Base-by-base conservation (phyloP, 2,329 filamentous ascomycete species). In the Hyphodiscus sp. region DNA sequence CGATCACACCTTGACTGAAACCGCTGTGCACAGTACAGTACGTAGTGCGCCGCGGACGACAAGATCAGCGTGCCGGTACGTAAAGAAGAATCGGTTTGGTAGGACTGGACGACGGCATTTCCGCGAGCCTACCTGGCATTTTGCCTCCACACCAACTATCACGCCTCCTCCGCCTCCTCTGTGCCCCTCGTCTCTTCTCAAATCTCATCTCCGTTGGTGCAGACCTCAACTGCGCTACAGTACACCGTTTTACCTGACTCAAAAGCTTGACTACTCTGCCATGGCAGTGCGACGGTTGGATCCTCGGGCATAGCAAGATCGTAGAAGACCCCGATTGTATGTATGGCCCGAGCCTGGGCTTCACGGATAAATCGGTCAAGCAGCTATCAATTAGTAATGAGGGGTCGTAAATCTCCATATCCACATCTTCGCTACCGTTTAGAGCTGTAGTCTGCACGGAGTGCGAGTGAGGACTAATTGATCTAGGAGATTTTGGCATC, bases 201-300 rank as follows among this genome's bases (percentile, higher is more conserved):
- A 3, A 26, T 51, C 29, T 65, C 62, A 64, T 65, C 57, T 65
- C 63, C 62, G 62, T 55, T 58, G 48, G 41, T 64, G 58, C 61
- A 61, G 56, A 38, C 33, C 13, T 38, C 33, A 38, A 38, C 33
- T 38, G 33, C 45, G 26, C 47, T 33, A 52, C 29, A 59, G 54
- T 53, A n/a, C 49, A 33, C 41, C 49, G 49, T 56, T 48, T 30
- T n/a, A 44, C 16, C 33, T 6, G 13, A 38, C 33, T 38, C 16
- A 38, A 38, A 38, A 38, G 33, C 33, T 38, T 38, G 5, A 38
- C 11, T 13, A 5, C 13, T n/a, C 33, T 13, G 33, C 33, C 2
- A 38, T 38, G 33, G 33, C 33, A 38, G 33, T 38, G 33, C 33
- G 33, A n/a, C 33, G 13, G 33, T n/a, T n/a, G 4, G 33, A 38